Evolutionary conservation across 179 eudicot genomes (phyloP).

Genomic region (Pouteria campechiana): DNA sequence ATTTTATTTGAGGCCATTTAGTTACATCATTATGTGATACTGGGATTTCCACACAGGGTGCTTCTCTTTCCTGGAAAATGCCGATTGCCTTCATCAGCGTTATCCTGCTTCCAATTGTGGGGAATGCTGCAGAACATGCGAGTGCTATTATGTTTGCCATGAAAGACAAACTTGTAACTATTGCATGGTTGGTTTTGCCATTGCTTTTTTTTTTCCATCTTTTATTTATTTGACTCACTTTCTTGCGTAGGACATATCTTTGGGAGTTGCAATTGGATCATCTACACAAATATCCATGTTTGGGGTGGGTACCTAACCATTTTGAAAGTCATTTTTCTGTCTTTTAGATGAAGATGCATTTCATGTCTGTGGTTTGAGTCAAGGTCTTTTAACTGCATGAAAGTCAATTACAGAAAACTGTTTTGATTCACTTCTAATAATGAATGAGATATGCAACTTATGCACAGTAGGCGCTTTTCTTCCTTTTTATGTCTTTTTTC

Average conservation of each 20-base stretch:
- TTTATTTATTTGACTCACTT: not conserved
- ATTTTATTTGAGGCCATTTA: not conserved
- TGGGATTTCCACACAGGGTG: slow-evolving; percentile 26
- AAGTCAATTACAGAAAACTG: no score
- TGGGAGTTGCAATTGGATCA: slow-evolving; percentile 48
- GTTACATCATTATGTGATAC: no score
- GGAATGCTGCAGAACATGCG: slow-evolving; percentile 55
- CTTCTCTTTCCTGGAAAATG: slow-evolving; percentile 28
- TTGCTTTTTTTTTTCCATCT: not conserved
- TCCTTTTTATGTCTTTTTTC: no score
- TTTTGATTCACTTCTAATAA: no score
- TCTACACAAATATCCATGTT: slow-evolving; percentile 47
- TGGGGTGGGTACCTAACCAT: slow-evolving; percentile 17
- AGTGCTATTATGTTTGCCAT: slow-evolving; percentile 45
- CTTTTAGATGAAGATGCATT: no score
- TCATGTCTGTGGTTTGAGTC: no score
- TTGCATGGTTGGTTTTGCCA: not conserved
- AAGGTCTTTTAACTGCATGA: no score
- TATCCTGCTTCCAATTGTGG: slow-evolving; percentile 42
- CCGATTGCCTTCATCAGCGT: slow-evolving; percentile 46
- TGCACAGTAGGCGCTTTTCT: no score
- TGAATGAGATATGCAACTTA: no score
- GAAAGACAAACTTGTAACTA: slow-evolving; percentile 43
- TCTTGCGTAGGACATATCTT: slow-evolving; percentile 27
- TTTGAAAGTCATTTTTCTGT: not conserved